Conservation (phyloP, 345 rosid genomes). For the Dimocarpus longan region DNA sequence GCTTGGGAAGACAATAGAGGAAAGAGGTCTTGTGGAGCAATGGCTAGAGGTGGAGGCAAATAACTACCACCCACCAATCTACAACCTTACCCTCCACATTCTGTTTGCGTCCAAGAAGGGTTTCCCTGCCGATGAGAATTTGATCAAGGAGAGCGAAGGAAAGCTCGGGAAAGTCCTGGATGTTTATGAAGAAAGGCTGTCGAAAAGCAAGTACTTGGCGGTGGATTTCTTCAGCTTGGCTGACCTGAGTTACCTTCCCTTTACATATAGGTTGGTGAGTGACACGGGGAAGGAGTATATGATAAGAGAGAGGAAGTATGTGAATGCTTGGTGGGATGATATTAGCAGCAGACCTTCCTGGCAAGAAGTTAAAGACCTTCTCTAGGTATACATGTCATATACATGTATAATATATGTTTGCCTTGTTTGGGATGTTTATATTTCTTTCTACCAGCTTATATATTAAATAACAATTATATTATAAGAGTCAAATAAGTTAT, state of each 20-base stretch:
- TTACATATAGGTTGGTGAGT: slow-evolving; percentile 61
- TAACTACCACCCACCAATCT: slow-evolving; percentile 50
- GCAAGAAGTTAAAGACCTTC: slow-evolving; percentile 42
- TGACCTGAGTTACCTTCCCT: slow-evolving; percentile 64
- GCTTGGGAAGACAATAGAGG: slow-evolving; percentile 44
- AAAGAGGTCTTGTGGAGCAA: slow-evolving; percentile 62
- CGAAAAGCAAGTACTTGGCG: slow-evolving; percentile 60
- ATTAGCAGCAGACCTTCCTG: slow-evolving; percentile 67
- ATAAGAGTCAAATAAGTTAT: too few species aligned
- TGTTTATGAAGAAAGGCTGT: slow-evolving; percentile 60
- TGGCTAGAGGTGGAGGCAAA: slow-evolving; percentile 74
- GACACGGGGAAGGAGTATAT: slow-evolving; percentile 45
- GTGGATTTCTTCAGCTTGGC: slow-evolving; percentile 73
- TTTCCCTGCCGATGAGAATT: slow-evolving; percentile 40
- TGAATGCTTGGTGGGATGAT: slow-evolving; percentile 64
- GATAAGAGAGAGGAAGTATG: slow-evolving; percentile 58
- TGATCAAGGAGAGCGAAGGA: slow-evolving; percentile 60
- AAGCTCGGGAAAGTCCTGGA: slow-evolving; percentile 57
- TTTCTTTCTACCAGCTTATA: too few species aligned
- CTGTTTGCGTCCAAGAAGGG: slow-evolving; percentile 49
- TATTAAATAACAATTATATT: too few species aligned
- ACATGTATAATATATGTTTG: too few species aligned
- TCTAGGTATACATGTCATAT: slow-evolving; percentile 11
- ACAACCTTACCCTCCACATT: slow-evolving; percentile 40
- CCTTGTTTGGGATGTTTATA: too few species aligned